A percentile compares a stretch with the other conserved stretches of the same genome.
phyloP scores from a whole-genome alignment of 441 rosid species.

The Theobroma grandiflorum region DNA sequence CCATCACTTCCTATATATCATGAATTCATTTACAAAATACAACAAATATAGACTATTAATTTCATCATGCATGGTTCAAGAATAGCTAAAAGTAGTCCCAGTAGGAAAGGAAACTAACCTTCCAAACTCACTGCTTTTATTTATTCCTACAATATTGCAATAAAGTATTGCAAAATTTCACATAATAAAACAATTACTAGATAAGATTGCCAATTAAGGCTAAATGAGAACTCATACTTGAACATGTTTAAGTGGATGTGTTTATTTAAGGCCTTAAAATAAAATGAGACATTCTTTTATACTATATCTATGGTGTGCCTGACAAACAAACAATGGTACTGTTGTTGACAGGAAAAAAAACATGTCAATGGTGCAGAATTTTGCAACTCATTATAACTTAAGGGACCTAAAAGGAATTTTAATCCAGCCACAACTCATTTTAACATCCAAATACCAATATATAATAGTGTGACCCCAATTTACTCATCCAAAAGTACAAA shows the following conservation, averaged over 20 bases:
- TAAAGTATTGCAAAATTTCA: background rate
- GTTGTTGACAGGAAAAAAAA: background rate
- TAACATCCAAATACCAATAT: background rate
- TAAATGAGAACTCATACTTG: background rate
- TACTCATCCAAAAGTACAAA: background rate
- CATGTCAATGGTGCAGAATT: background rate
- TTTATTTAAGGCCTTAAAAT: background rate
- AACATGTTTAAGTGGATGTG: background rate
- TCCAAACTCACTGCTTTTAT: background rate
- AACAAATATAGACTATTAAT: background rate
- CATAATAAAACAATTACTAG: background rate
- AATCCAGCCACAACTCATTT: background rate
- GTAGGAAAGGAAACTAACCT: background rate
- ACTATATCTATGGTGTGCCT: background rate
- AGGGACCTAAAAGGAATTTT: background rate
- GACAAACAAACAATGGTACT: background rate
- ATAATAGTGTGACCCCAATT: background rate
- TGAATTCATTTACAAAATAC: background rate
- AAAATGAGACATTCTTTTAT: background rate
- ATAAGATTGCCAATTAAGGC: conserved; percentile 4
- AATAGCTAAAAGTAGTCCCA: background rate
- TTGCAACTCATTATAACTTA: background rate
- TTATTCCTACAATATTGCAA: background rate
- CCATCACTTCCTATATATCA: background rate
- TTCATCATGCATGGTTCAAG: background rate